phyloP scores from a whole-genome alignment of 2,329 filamentous ascomycete genomes.

The Talaromyces sp. region DNA sequence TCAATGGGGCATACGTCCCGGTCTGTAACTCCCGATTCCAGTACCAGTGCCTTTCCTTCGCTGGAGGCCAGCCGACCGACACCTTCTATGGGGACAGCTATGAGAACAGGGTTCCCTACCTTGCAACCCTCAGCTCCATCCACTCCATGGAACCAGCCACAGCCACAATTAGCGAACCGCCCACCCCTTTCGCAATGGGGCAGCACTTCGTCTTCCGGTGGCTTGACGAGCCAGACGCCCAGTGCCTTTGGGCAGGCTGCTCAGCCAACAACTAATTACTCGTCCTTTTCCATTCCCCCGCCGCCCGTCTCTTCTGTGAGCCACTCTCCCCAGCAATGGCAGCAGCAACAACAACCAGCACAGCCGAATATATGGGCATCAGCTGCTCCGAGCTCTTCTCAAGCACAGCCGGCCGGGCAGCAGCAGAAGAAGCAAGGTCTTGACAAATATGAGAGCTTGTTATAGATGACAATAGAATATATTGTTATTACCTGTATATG shows the following conservation, averaged over 20 bases:
- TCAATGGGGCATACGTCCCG: constrained; percentile 29
- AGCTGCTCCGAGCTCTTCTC: constrained; percentile 22
- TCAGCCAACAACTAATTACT: constrained; percentile 25
- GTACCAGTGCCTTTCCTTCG: constrained; percentile 44
- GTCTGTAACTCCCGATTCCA: constrained; percentile 51
- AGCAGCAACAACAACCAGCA: constrained; percentile 10
- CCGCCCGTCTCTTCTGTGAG: constrained; percentile 25
- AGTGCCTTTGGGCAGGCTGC: constrained; percentile 13
- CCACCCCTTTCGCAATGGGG: constrained; percentile 1
- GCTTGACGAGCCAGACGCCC: background rate
- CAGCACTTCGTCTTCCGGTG: background rate
- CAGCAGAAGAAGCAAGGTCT: constrained; percentile 40
- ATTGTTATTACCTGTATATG: constrained; percentile 4
- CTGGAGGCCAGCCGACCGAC: constrained; percentile 38
- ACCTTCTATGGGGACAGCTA: constrained; percentile 19
- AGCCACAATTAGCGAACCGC: constrained; percentile 11
- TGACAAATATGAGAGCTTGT: constrained; percentile 54
- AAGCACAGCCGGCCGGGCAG: constrained; percentile 20
- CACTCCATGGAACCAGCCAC: constrained; percentile 18
- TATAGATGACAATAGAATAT: constrained; percentile 32
- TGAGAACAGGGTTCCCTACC: constrained; percentile 19
- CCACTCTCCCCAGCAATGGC: constrained; percentile 14
- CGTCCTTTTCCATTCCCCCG: constrained; percentile 39
- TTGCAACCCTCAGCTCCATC: constrained; percentile 28
- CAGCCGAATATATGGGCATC: constrained; percentile 16